Percentiles rank a stretch among this genome's conserved stretches.
phyloP scores from a whole-genome alignment of 371 early-diverging fungal species.

The Haplosporangium sp. region DNA sequence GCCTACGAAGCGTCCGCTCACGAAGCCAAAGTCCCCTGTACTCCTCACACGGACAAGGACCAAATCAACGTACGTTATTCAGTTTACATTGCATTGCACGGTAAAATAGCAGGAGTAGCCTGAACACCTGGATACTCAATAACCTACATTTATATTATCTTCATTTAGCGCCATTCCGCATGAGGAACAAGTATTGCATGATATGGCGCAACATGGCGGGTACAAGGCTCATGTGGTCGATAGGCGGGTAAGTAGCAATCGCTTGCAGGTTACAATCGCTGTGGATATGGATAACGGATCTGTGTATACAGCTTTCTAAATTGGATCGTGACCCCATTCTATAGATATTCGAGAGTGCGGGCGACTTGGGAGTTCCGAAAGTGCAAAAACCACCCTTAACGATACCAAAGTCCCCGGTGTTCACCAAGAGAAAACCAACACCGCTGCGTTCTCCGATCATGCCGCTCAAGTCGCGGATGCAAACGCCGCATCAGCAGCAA shows the following conservation, averaged over 20 bases:
- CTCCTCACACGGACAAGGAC: constrained; percentile 23
- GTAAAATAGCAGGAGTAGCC: too few relatives aligned
- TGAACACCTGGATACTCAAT: not conserved
- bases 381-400: constrained; percentile 24
- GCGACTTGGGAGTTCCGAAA: constrained; percentile 37
- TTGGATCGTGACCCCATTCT: too few relatives aligned
- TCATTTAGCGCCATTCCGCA: constrained; percentile 5
- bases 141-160: not conserved
- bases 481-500: not conserved
- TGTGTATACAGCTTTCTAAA: not conserved
- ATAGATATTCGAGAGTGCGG: constrained; percentile 28
- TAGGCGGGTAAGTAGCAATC: constrained; percentile 21
- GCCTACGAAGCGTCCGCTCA: constrained; percentile 9
- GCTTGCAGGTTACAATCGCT: too few relatives aligned
- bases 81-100: not conserved
- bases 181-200: constrained; percentile 15
- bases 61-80: constrained; percentile 16
- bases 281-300: not conserved
- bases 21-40: constrained; percentile 25
- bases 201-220: constrained; percentile 14
- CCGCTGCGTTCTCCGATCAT: constrained; percentile 20
- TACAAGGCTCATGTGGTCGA: constrained; percentile 29
- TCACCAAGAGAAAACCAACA: constrained; percentile 25
- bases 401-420: constrained; percentile 35
- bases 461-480: not conserved